A percentile compares a stretch with the other conserved stretches of the same genome.
These are phyloP conservation scores for Tuber calosporum DNA, from an alignment of 495 filamentous ascomycete species.

Conservation along the genomic window DNA sequence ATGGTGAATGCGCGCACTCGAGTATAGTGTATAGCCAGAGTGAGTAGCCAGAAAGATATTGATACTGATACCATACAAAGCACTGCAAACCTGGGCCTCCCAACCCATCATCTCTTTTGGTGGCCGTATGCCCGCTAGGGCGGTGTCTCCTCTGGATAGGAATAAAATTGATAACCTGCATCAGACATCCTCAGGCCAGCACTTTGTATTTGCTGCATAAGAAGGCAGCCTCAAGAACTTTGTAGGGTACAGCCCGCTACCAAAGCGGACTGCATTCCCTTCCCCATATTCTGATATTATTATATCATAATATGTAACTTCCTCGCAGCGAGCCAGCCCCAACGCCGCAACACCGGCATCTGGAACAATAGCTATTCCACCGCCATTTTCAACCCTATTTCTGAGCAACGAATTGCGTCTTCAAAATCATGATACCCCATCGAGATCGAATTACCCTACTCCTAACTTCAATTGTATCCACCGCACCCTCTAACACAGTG, in stretches of 20 bases:
- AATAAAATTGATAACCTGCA: too few species aligned
- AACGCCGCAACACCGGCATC: not conserved
- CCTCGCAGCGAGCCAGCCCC: not conserved
- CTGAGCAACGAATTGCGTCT: not conserved
- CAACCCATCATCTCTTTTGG: not conserved
- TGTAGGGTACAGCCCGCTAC: not conserved
- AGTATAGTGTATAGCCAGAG: too few species aligned
- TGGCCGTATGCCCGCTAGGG: too few species aligned
- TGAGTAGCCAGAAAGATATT: too few species aligned
- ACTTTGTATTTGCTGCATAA: not conserved
- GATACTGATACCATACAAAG: too few species aligned
- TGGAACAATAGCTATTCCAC: too few species aligned
- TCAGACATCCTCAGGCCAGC: not conserved
- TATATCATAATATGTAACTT: too few species aligned
- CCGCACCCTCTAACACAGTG: not conserved
- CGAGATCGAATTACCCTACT: not conserved
- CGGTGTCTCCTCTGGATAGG: too few species aligned
- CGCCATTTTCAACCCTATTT: not conserved
- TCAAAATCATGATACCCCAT: not conserved
- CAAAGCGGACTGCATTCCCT: slow-evolving; percentile 1
- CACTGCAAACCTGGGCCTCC: not conserved
- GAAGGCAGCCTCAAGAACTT: not conserved
- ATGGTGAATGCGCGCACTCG: too few species aligned
- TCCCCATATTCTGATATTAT: not conserved
- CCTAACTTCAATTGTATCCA: not conserved